Evolutionary conservation across 805 yeast species (phyloP).

Genomic region (Suhomyces kilbournensis): DNA sequence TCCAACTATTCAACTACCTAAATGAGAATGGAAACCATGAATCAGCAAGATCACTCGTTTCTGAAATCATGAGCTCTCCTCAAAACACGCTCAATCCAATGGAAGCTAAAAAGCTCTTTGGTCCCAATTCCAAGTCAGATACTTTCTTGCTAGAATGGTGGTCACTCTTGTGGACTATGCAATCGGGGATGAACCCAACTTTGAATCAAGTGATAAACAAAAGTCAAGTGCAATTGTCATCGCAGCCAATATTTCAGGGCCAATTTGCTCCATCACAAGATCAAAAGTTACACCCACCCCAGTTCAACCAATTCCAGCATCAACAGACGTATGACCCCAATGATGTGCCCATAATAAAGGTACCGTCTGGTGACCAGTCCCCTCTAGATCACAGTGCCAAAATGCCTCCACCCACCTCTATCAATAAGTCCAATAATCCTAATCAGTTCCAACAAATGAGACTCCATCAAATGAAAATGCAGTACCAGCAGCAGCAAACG

Average conservation of each 20-base stretch:
- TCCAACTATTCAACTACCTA: slow-evolving; percentile 51
- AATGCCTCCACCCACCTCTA: not conserved
- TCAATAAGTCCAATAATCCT: slow-evolving; percentile 3
- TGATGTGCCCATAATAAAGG: not conserved
- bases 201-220: slow-evolving; percentile 25
- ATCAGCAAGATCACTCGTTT: slow-evolving; percentile 47
- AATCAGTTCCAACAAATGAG: slow-evolving; percentile 15
- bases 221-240: slow-evolving; percentile 6
- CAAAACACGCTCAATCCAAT: slow-evolving; percentile 6
- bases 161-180: slow-evolving; percentile 49
- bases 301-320: slow-evolving; percentile 8
- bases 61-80: slow-evolving; percentile 43
- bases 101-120: slow-evolving; percentile 29
- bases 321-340: slow-evolving; percentile 4
- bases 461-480: slow-evolving; percentile 15
- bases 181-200: slow-evolving; percentile 39
- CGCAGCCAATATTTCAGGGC: slow-evolving; percentile 5
- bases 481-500: slow-evolving; percentile 11
- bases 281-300: slow-evolving; percentile 8
- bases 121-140: slow-evolving; percentile 25
- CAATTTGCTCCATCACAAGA: not conserved
- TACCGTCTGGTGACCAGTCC: not conserved
- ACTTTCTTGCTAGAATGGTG: slow-evolving; percentile 58
- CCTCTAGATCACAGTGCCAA: not conserved
- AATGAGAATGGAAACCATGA: slow-evolving; percentile 46